Evolutionary conservation across 2,329 filamentous ascomycete species (phyloP).

Genomic region (Bimuria novae-zelandiae): DNA sequence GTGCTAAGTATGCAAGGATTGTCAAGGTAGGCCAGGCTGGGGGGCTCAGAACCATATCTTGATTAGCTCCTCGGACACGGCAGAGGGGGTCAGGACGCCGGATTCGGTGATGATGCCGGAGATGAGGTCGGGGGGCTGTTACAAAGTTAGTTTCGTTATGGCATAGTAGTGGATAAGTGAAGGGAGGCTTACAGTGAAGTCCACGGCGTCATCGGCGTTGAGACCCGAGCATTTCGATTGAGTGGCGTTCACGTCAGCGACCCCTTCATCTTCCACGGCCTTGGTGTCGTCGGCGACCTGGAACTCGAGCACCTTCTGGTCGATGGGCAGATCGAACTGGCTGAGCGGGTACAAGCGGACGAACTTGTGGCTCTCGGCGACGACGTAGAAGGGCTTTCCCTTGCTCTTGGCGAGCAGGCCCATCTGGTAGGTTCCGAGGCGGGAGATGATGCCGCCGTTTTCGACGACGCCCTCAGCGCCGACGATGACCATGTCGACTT

Average conservation of each 20-base stretch:
- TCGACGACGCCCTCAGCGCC: slow-evolving; percentile 85
- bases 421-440: slow-evolving; percentile 86
- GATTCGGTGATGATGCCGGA: slow-evolving; percentile 77
- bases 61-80: slow-evolving; percentile 72
- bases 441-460: slow-evolving; percentile 89
- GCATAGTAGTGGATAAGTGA: not conserved
- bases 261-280: slow-evolving; percentile 51
- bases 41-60: slow-evolving; percentile 58
- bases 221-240: slow-evolving; percentile 25
- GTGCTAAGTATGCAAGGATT: too few species aligned
- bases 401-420: slow-evolving; percentile 75
- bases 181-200: slow-evolving; percentile 65
- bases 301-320: slow-evolving; percentile 79
- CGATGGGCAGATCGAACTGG: slow-evolving; percentile 79
- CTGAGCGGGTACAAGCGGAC: slow-evolving; percentile 82
- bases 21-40: too few species aligned
- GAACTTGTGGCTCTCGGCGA: slow-evolving; percentile 96
- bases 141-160: slow-evolving; percentile 7
- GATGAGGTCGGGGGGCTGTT: slow-evolving; percentile 69
- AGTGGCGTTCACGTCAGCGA: slow-evolving; percentile 33
- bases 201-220: slow-evolving; percentile 60
- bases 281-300: slow-evolving; percentile 56
- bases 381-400: slow-evolving; percentile 83
- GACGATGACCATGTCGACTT: slow-evolving; percentile 71
- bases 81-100: slow-evolving; percentile 70